Evolutionary conservation across 257 asterid species (phyloP).

Genomic region (Echites panduratus): DNA sequence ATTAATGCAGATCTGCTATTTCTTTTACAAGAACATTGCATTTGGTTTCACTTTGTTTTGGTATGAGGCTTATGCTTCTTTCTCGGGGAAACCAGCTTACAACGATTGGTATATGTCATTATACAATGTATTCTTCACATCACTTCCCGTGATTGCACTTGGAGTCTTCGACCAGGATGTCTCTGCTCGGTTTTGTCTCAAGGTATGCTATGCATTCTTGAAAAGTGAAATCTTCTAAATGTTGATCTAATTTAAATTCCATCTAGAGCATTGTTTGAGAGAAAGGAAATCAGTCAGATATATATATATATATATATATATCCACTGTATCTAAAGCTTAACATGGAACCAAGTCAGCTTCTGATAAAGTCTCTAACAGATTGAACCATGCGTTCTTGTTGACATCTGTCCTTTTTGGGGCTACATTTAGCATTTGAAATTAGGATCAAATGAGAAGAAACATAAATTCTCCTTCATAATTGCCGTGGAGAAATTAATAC

Average conservation of each 20-base stretch:
- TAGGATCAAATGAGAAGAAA: neutral
- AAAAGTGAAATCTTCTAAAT: neutral
- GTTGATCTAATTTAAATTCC: neutral
- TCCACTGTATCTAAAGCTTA: neutral
- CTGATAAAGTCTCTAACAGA: neutral
- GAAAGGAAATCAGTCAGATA: neutral
- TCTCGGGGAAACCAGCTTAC: constrained; percentile 87
- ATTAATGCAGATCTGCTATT: constrained; percentile 78
- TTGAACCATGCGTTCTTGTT: neutral
- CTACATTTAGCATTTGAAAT: neutral
- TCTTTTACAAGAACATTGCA: constrained; percentile 90
- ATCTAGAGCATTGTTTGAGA: neutral
- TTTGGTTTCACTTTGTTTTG: constrained; percentile 95
- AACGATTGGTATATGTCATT: constrained; percentile 92
- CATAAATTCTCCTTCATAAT: neutral
- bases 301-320: neutral
- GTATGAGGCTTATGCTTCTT: constrained; percentile 88
- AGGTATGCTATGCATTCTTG: constrained; percentile 39
- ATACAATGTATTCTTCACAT: constrained; percentile 91
- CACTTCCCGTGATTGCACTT: constrained; percentile 91
- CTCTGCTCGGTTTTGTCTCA: constrained; percentile 69
- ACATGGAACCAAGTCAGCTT: neutral
- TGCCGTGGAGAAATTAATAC: neutral
- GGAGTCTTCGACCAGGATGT: constrained; percentile 96
- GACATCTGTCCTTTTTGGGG: neutral